Evolutionary conservation across 805 yeast species (phyloP).

Genomic region (Suhomyces sp.): DNA sequence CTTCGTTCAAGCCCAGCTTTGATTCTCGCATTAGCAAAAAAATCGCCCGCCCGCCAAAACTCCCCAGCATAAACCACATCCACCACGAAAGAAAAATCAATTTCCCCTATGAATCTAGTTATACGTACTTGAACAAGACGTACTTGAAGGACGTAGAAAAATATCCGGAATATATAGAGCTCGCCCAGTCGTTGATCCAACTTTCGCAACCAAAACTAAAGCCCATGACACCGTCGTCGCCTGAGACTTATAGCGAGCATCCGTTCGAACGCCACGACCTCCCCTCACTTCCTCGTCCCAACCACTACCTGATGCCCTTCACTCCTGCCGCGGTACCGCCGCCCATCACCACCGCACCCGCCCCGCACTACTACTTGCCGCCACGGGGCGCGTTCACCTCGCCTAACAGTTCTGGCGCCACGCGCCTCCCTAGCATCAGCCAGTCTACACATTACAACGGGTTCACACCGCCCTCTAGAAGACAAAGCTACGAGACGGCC

Average conservation of each 20-base stretch:
- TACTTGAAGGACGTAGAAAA: constrained; percentile 48
- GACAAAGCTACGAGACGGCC: neutral
- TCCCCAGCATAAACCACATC: constrained; percentile 17
- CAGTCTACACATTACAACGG: constrained; percentile 1
- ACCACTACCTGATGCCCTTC: neutral
- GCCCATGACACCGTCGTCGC: neutral
- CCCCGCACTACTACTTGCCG: constrained; percentile 3
- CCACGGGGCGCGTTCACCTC: constrained; percentile 4
- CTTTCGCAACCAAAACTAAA: constrained; percentile 22
- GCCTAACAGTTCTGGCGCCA: neutral
- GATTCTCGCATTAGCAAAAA: constrained; percentile 36
- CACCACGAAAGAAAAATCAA: constrained; percentile 37
- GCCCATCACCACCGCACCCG: neutral
- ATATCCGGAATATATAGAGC: constrained; percentile 48
- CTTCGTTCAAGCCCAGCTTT: constrained; percentile 29
- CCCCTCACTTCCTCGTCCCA: neutral
- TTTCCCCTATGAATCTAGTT: constrained; percentile 54
- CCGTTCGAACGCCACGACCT: neutral
- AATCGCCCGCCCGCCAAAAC: constrained; percentile 16
- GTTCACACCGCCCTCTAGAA: neutral
- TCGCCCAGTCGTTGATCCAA: constrained; percentile 42
- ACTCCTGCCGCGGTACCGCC: neutral
- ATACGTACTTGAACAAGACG: constrained; percentile 48
- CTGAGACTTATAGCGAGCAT: neutral
- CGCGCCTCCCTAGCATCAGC: constrained; percentile 3